Percentiles rank a stretch among this genome's conserved stretches.
These are phyloP conservation scores for Groenewaldozyma tartarivorans DNA, from an alignment of 805 yeast genomes.

Conservation along the genomic window DNA sequence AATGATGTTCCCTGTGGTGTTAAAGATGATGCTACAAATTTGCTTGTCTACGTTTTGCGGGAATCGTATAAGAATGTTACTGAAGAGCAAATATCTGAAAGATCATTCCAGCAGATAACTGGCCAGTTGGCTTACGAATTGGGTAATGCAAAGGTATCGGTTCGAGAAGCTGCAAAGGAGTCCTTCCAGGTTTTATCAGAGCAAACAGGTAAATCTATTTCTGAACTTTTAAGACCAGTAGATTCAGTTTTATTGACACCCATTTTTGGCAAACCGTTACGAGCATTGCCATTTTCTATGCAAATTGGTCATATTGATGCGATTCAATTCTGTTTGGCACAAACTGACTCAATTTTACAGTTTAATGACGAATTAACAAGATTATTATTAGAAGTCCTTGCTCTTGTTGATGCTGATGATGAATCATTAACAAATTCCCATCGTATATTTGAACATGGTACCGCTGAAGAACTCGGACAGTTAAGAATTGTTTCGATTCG, in stretches of 20 bases:
- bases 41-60: constrained; percentile 54
- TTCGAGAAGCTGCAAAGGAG: constrained; percentile 71
- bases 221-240: constrained; percentile 72
- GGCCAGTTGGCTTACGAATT: constrained; percentile 90
- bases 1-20: constrained; percentile 79
- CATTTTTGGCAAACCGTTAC: constrained; percentile 89
- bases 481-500: constrained; percentile 84
- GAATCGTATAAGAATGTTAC: constrained; percentile 57
- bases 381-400: constrained; percentile 79
- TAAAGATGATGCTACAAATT: constrained; percentile 55
- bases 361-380: constrained; percentile 86
- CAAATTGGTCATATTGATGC: constrained; percentile 98
- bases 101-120: constrained; percentile 69
- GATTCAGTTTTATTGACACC: constrained; percentile 79
- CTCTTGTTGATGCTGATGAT: constrained; percentile 95
- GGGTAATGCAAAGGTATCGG: constrained; percentile 77
- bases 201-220: constrained; percentile 57
- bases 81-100: constrained; percentile 53
- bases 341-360: constrained; percentile 71
- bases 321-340: constrained; percentile 76
- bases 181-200: constrained; percentile 61
- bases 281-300: constrained; percentile 97
- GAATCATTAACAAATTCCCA: constrained; percentile 86
- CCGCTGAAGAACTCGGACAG: constrained; percentile 79
- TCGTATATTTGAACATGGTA: constrained; percentile 74